These are phyloP conservation scores for Fusarium keratoplasticum DNA, from an alignment of 2,329 filamentous ascomycete genomes.

Conservation along the genomic window DNA sequence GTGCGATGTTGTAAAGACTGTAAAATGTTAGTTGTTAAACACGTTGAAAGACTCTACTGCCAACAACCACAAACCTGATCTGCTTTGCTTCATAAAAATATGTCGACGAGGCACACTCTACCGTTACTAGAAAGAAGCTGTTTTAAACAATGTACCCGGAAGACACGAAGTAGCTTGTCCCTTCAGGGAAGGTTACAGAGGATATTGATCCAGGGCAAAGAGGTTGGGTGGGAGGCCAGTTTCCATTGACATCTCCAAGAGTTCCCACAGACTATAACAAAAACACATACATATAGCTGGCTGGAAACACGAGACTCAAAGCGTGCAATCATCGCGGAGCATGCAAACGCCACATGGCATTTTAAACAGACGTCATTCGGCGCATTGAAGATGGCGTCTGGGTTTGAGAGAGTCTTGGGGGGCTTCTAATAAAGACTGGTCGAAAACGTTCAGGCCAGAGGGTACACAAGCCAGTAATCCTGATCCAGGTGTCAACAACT, in stretches of 20 bases:
- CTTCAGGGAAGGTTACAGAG: constrained; percentile 70
- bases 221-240: constrained; percentile 71
- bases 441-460: constrained; percentile 84
- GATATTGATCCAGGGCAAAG: constrained; percentile 81
- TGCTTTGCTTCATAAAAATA: constrained; percentile 79
- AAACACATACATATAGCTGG: constrained; percentile 61
- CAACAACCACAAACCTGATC: constrained; percentile 21
- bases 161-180: constrained; percentile 89
- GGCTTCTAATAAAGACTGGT: constrained; percentile 82
- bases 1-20: constrained; percentile 25
- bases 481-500: not conserved
- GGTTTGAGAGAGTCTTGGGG: constrained; percentile 79
- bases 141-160: constrained; percentile 87
- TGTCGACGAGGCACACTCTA: constrained; percentile 85
- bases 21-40: not conserved
- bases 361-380: constrained; percentile 78
- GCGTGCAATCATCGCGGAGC: constrained; percentile 83
- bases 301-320: constrained; percentile 84
- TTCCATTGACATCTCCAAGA: constrained; percentile 65
- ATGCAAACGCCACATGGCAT: constrained; percentile 82
- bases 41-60: not conserved
- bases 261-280: constrained; percentile 71
- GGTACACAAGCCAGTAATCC: constrained; percentile 67
- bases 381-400: constrained; percentile 80
- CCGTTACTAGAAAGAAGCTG: constrained; percentile 83